Conservation (phyloP, 805 yeast species). For the Candida endomychidarum region DNA sequence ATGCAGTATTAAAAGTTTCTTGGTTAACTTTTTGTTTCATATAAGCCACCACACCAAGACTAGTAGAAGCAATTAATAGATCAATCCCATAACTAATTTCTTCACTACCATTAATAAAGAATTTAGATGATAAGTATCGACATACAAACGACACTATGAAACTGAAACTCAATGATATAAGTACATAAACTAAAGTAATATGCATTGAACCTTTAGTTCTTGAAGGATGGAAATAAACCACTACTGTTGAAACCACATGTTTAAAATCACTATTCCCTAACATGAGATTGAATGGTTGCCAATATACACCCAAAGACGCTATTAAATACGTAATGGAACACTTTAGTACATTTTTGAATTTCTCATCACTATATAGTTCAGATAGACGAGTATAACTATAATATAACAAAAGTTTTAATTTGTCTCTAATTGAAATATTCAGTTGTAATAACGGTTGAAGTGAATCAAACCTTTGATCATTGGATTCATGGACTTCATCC, state of each 20-base stretch:
- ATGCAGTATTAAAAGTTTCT: slow-evolving; percentile 77
- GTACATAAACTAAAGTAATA: slow-evolving; percentile 65
- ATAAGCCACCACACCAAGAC: slow-evolving; percentile 67
- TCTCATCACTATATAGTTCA: slow-evolving; percentile 17
- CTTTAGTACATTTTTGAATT: slow-evolving; percentile 46
- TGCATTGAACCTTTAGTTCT: slow-evolving; percentile 79
- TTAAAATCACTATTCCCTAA: slow-evolving; percentile 71
- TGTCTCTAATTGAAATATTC: slow-evolving; percentile 8
- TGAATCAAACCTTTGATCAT: slow-evolving; percentile 2
- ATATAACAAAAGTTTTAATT: slow-evolving; percentile 7
- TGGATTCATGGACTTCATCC: background rate
- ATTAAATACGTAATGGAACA: slow-evolving; percentile 73
- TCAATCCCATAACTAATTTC: slow-evolving; percentile 53
- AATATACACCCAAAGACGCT: slow-evolving; percentile 73
- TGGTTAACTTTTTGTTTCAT: slow-evolving; percentile 66
- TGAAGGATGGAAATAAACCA: slow-evolving; percentile 83
- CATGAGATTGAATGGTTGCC: slow-evolving; percentile 45
- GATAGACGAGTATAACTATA: background rate
- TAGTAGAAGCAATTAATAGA: slow-evolving; percentile 50
- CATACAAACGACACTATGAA: slow-evolving; percentile 52
- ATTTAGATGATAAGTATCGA: slow-evolving; percentile 49
- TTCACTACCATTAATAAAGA: slow-evolving; percentile 46
- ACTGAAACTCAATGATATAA: slow-evolving; percentile 52
- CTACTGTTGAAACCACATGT: slow-evolving; percentile 79
- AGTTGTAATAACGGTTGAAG: slow-evolving; percentile 2